Evolutionary conservation across 2,329 filamentous ascomycete species (phyloP).

Genomic region (Exophiala dermatitidis): DNA sequence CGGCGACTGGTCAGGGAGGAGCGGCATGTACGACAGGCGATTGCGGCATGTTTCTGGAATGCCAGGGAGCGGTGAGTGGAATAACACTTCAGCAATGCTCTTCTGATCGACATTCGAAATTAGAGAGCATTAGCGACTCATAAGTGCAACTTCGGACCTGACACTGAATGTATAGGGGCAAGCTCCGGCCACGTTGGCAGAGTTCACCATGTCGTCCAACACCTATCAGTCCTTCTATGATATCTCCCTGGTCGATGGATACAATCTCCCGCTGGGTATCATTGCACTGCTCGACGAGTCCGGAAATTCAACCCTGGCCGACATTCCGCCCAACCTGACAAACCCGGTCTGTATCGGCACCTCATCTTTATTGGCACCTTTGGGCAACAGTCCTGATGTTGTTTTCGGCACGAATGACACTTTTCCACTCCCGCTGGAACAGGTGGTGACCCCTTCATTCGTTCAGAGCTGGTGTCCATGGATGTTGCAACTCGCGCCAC

Average conservation of each 20-base stretch:
- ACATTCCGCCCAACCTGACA: slow-evolving; percentile 66
- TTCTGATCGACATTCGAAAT: not conserved
- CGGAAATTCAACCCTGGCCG: slow-evolving; percentile 52
- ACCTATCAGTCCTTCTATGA: slow-evolving; percentile 68
- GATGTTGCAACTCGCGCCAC: slow-evolving; percentile 63
- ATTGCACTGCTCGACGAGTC: slow-evolving; percentile 40
- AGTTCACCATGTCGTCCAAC: slow-evolving; percentile 62
- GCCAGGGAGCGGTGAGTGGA: slow-evolving; percentile 57
- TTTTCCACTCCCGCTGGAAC: slow-evolving; percentile 62
- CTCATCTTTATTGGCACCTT: slow-evolving; percentile 48
- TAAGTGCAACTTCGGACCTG: not conserved
- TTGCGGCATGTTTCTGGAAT: slow-evolving; percentile 64
- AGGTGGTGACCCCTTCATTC: slow-evolving; percentile 48
- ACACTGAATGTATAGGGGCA: slow-evolving; percentile 49
- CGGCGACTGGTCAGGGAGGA: slow-evolving; percentile 42
- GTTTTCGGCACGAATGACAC: slow-evolving; percentile 57
- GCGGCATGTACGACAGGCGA: slow-evolving; percentile 67
- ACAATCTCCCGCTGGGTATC: slow-evolving; percentile 56
- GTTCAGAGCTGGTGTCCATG: slow-evolving; percentile 71
- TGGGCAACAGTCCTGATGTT: slow-evolving; percentile 47
- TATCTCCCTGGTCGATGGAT: slow-evolving; percentile 76
- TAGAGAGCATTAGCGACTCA: not conserved
- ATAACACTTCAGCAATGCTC: too few relatives aligned
- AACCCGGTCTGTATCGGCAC: slow-evolving; percentile 73
- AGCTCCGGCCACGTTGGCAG: slow-evolving; percentile 67